A percentile compares a stretch with the other conserved stretches of the same genome.
These are phyloP conservation scores for Toxicodendron radicans DNA, from an alignment of 345 rosid genomes.

Conservation along the genomic window DNA sequence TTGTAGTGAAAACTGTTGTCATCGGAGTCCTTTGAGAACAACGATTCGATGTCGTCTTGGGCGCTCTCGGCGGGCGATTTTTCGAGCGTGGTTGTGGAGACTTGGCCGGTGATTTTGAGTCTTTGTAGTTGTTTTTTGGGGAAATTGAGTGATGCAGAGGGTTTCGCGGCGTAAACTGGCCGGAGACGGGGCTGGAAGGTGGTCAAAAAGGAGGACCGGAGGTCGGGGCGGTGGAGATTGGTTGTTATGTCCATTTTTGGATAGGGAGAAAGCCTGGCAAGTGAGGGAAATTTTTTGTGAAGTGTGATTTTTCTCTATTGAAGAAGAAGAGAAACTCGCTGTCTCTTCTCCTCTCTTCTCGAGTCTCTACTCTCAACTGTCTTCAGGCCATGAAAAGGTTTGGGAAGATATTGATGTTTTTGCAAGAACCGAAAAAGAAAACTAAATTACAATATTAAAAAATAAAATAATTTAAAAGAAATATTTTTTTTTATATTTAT, in stretches of 20 bases:
- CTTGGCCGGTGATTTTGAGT: constrained; percentile 34
- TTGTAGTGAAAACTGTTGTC: constrained; percentile 39
- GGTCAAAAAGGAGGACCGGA: constrained; percentile 58
- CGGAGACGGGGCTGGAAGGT: constrained; percentile 36
- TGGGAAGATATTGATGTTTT: constrained; percentile 10
- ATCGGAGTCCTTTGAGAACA: constrained; percentile 44
- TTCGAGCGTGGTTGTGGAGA: constrained; percentile 59
- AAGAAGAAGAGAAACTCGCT: constrained; percentile 8
- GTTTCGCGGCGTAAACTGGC: constrained; percentile 27
- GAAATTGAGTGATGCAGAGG: constrained; percentile 22
- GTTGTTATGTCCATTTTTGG: constrained; percentile 60
- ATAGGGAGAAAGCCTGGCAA: background rate
- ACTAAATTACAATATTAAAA: background rate
- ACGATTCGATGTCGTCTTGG: constrained; percentile 64
- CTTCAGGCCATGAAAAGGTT: constrained; percentile 13
- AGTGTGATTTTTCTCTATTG: constrained; percentile 9
- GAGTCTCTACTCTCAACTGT: constrained; percentile 3
- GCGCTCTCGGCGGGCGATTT: constrained; percentile 36
- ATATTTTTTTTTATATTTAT: background rate
- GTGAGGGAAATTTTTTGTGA: background rate
- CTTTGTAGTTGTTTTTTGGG: constrained; percentile 26
- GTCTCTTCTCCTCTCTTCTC: background rate
- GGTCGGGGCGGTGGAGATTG: constrained; percentile 56
- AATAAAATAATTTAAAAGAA: background rate
- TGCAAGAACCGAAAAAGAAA: no score